A percentile compares a stretch with the other conserved stretches of the same genome.
Conservation (phyloP, 2,329 filamentous ascomycete species). For the Grosmannia penicillata region DNA sequence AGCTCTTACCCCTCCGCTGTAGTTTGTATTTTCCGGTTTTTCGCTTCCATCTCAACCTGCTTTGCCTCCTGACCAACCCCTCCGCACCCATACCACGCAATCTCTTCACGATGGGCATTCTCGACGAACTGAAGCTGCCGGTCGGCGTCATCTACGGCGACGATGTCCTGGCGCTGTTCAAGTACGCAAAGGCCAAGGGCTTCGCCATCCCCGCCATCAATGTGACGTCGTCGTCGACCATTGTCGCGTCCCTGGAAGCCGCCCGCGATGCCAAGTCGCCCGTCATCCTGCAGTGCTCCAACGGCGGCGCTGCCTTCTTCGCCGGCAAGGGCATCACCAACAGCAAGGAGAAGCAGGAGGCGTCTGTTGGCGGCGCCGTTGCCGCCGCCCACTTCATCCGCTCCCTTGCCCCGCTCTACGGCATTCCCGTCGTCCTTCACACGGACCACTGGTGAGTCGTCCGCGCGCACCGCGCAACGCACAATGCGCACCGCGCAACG, state of each 20-base stretch:
- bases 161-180: constrained; percentile 54
- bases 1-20: constrained; percentile 1
- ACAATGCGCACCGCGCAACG: too few species aligned
- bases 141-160: constrained; percentile 39
- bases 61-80: constrained; percentile 2
- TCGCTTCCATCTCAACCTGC: background rate
- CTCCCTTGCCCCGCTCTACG: constrained; percentile 72
- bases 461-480: too few species aligned
- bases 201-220: constrained; percentile 89
- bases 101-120: constrained; percentile 15
- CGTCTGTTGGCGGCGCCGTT: constrained; percentile 75
- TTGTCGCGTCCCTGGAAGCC: constrained; percentile 58
- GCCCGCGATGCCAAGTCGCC: constrained; percentile 83
- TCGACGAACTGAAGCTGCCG: constrained; percentile 32
- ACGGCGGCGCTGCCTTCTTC: constrained; percentile 89
- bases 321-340: constrained; percentile 83
- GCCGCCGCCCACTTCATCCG: constrained; percentile 92
- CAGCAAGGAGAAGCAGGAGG: constrained; percentile 70
- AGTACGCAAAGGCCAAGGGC: constrained; percentile 74
- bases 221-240: constrained; percentile 74
- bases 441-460: constrained; percentile 59
- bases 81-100: background rate
- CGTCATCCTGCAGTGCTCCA: constrained; percentile 83
- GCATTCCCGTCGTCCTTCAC: constrained; percentile 83
- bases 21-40: too few species aligned